A percentile compares a stretch with the other conserved stretches of the same genome.
phyloP scores from a whole-genome alignment of 805 yeast genomes.

The Candida sonorensis region DNA sequence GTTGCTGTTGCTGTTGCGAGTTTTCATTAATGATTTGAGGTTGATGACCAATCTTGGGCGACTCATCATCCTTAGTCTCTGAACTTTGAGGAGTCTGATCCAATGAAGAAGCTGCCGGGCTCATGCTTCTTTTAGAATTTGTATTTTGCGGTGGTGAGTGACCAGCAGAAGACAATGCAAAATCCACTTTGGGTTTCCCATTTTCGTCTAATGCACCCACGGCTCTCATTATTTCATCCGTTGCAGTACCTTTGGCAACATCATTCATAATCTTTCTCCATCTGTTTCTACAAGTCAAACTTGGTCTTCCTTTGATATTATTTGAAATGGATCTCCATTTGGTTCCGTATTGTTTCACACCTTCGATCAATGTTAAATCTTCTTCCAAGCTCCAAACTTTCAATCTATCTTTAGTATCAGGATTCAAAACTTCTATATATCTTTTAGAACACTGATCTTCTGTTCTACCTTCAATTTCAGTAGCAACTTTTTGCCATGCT shows the following conservation, averaged over 20 bases:
- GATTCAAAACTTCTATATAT: conserved; percentile 82
- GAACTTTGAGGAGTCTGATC: too few relatives aligned
- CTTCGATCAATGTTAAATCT: conserved; percentile 60
- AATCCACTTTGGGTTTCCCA: background rate
- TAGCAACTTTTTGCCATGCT: conserved; percentile 79
- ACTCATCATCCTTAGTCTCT: too few relatives aligned
- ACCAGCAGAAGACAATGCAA: background rate
- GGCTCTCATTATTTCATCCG: conserved; percentile 46
- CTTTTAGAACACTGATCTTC: conserved; percentile 95
- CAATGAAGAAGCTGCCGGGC: too few relatives aligned
- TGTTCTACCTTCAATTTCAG: conserved; percentile 73
- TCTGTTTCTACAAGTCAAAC: conserved; percentile 83
- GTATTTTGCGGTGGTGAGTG: too few relatives aligned
- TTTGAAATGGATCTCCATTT: conserved; percentile 80
- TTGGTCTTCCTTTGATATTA: conserved; percentile 73
- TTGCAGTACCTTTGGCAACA: conserved; percentile 62
- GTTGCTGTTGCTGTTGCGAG: background rate
- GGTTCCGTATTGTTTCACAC: conserved; percentile 70
- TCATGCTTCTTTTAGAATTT: too few relatives aligned
- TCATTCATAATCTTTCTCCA: conserved; percentile 84
- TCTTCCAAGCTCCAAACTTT: conserved; percentile 77
- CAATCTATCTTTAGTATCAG: conserved; percentile 67
- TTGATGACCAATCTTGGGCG: too few relatives aligned
- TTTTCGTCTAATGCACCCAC: conserved; percentile 35
- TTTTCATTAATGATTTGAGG: background rate